Conservation (phyloP, 352 stramenopile species). For the Pseudoperonospora humuli region DNA sequence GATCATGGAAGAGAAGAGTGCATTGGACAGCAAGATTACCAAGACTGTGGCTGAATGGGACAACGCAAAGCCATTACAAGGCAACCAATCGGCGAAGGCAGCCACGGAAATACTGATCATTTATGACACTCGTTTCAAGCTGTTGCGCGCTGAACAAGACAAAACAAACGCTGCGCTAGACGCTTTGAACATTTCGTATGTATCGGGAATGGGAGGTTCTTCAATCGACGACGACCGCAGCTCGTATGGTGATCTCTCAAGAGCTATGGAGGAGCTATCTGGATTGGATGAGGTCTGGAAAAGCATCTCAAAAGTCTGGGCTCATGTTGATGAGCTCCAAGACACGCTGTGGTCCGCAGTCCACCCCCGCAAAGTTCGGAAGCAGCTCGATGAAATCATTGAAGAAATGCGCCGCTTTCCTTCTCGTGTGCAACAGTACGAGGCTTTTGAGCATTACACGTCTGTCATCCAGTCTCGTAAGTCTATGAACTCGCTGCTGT, state of each 20-base stretch:
- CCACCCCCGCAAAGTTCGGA: slow-evolving; percentile 92
- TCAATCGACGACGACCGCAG: slow-evolving; percentile 72
- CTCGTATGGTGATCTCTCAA: slow-evolving; percentile 56
- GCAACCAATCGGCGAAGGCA: slow-evolving; percentile 53
- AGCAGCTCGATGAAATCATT: slow-evolving; percentile 95
- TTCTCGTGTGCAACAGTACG: slow-evolving; percentile 96
- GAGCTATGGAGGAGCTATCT: slow-evolving; percentile 86
- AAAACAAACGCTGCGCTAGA: slow-evolving; percentile 94
- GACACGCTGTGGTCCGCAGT: slow-evolving; percentile 92
- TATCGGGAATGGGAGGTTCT: slow-evolving; percentile 35
- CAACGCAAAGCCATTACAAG: slow-evolving; percentile 68
- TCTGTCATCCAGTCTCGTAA: slow-evolving; percentile 92
- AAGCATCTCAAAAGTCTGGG: slow-evolving; percentile 86
- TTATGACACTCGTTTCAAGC: slow-evolving; percentile 79
- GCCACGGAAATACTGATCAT: slow-evolving; percentile 77
- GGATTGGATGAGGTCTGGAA: slow-evolving; percentile 99
- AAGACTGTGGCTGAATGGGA: slow-evolving; percentile 80
- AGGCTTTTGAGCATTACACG: slow-evolving; percentile 93
- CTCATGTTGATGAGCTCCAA: slow-evolving; percentile 87
- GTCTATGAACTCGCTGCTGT: slow-evolving; percentile 90
- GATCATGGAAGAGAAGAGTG: slow-evolving; percentile 93
- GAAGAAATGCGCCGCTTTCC: slow-evolving; percentile 94
- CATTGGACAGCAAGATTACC: slow-evolving; percentile 74
- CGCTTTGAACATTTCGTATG: slow-evolving; percentile 87
- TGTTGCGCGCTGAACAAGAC: slow-evolving; percentile 88